A percentile compares a stretch with the other conserved stretches of the same genome.
Evolutionary conservation across 2,329 filamentous ascomycete genomes (phyloP).

Genomic region (Neonectria ditissima): DNA sequence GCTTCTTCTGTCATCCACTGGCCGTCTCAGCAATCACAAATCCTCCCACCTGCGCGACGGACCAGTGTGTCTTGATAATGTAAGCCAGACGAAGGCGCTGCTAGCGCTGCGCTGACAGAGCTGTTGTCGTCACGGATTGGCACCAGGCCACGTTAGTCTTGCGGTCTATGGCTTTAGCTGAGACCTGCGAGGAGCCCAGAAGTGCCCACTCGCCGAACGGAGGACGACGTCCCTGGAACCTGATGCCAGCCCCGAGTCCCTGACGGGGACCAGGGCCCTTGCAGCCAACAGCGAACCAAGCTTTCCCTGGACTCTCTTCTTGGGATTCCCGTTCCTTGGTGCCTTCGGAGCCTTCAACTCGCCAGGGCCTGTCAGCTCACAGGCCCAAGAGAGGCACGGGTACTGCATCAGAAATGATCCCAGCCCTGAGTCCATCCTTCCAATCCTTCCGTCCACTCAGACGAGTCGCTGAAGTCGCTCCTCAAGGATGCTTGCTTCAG

Average conservation of each 20-base stretch:
- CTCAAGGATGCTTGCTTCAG: not conserved
- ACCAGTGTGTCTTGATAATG: constrained; percentile 25
- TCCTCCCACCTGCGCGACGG: constrained; percentile 1
- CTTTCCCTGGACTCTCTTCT: constrained; percentile 6
- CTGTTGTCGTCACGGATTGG: constrained; percentile 28
- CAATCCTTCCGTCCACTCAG: constrained; percentile 14
- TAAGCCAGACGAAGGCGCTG: constrained; percentile 28
- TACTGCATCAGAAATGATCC: constrained; percentile 24
- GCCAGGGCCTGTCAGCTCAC: constrained; percentile 18
- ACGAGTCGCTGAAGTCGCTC: not conserved
- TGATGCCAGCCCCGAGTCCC: constrained; percentile 28
- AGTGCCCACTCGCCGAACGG: constrained; percentile 11
- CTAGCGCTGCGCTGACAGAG: constrained; percentile 32
- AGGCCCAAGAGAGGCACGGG: constrained; percentile 3
- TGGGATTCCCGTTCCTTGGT: constrained; percentile 1
- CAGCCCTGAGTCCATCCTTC: constrained; percentile 11
- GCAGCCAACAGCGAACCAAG: constrained; percentile 24
- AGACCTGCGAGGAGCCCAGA: constrained; percentile 24
- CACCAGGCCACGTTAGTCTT: constrained; percentile 33
- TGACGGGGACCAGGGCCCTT: constrained; percentile 30
- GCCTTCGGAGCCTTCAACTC: constrained; percentile 10
- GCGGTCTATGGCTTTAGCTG: constrained; percentile 30
- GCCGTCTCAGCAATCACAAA: not conserved
- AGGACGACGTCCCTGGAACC: constrained; percentile 13
- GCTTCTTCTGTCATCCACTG: not conserved